A percentile compares a stretch with the other conserved stretches of the same genome.
These are phyloP conservation scores for Colletotrichum coccodes DNA, from an alignment of 2,329 filamentous ascomycete genomes.

Conservation along the genomic window DNA sequence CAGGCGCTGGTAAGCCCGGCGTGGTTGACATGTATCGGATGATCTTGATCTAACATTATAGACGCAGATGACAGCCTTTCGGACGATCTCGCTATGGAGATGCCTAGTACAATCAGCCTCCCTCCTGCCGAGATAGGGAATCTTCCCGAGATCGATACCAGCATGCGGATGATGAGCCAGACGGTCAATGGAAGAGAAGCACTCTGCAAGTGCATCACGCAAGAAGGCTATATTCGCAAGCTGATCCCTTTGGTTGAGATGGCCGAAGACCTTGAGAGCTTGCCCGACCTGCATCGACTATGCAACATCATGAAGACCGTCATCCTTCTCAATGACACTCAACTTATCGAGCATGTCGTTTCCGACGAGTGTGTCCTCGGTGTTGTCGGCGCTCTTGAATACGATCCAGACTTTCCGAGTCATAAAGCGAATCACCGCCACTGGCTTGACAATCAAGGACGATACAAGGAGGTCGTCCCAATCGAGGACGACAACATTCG, in stretches of 20 bases:
- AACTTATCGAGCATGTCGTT: constrained; percentile 93
- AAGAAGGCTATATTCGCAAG: constrained; percentile 87
- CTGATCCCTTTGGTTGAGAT: constrained; percentile 86
- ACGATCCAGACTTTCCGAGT: constrained; percentile 96
- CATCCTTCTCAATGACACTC: constrained; percentile 92
- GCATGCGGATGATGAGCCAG: constrained; percentile 82
- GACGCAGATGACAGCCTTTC: constrained; percentile 82
- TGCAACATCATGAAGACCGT: constrained; percentile 99
- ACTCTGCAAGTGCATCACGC: constrained; percentile 86
- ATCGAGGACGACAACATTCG: constrained; percentile 86
- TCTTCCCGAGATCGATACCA: constrained; percentile 84
- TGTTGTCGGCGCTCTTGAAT: constrained; percentile 95
- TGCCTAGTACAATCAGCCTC: constrained; percentile 75
- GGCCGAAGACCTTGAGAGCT: constrained; percentile 91
- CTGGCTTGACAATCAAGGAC: constrained; percentile 87
- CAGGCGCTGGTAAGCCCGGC: constrained; percentile 65
- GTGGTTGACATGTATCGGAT: not conserved
- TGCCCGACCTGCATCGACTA: constrained; percentile 86
- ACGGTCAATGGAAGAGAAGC: constrained; percentile 84
- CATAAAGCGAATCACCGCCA: constrained; percentile 98
- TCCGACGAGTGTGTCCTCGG: constrained; percentile 89
- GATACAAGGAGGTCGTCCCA: constrained; percentile 95
- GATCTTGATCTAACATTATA: constrained; percentile 38
- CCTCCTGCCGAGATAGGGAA: constrained; percentile 85
- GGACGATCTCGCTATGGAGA: constrained; percentile 84